These are phyloP conservation scores for Kodamaea kaohsiungensis DNA, from an alignment of 805 yeast genomes.

Conservation along the genomic window DNA sequence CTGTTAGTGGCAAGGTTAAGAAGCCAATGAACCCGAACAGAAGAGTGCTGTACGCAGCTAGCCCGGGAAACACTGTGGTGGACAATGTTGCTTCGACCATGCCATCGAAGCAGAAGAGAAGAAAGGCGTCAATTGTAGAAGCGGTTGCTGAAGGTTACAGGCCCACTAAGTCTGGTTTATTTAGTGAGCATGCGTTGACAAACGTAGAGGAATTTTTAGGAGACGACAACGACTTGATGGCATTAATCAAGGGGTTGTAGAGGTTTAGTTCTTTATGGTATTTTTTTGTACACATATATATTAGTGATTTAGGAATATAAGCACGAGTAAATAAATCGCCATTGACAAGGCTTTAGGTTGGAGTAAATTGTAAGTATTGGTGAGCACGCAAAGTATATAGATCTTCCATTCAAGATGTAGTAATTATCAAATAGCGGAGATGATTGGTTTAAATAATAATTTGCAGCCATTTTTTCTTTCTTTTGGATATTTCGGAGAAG, in stretches of 20 bases:
- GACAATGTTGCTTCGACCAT: constrained; percentile 4
- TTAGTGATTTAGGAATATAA: constrained; percentile 1
- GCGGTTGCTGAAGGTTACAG: constrained; percentile 77
- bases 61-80: neutral
- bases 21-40: constrained; percentile 1
- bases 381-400: neutral
- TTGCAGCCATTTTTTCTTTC: neutral
- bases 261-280: constrained; percentile 1
- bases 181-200: constrained; percentile 70
- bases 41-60: constrained; percentile 1
- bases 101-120: constrained; percentile 40
- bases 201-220: constrained; percentile 72
- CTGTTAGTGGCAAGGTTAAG: constrained; percentile 7
- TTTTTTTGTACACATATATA: neutral
- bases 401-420: neutral
- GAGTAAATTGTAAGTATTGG: neutral
- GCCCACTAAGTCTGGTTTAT: constrained; percentile 73
- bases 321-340: neutral
- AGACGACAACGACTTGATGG: constrained; percentile 50
- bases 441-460: too few species aligned
- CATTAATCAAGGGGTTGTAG: constrained; percentile 34
- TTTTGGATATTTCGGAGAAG: too few species aligned
- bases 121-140: constrained; percentile 70
- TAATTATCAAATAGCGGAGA: too few species aligned
- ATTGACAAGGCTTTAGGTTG: too few species aligned